A percentile compares a stretch with the other conserved stretches of the same genome.
Evolutionary conservation across 2,329 filamentous ascomycete genomes (phyloP).

Genomic region (Penicillium sclerotigenum): DNA sequence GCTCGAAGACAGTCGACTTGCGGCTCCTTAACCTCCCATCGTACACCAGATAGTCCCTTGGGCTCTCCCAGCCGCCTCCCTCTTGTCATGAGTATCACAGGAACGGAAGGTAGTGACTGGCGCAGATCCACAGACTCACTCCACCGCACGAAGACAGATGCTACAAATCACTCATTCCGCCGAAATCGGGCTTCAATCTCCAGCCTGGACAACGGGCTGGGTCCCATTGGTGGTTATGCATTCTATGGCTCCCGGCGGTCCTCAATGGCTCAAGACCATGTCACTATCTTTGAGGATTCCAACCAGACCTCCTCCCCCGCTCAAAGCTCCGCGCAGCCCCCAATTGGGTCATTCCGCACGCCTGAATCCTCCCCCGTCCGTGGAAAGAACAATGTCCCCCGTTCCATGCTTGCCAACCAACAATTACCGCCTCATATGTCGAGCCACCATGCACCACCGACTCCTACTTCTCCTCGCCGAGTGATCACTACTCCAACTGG

Average conservation of each 20-base stretch:
- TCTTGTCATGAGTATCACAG: slow-evolving; percentile 17
- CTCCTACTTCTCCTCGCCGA: slow-evolving; percentile 18
- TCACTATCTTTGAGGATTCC: slow-evolving; percentile 43
- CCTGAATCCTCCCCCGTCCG: slow-evolving; percentile 14
- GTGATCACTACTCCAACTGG: slow-evolving; percentile 28
- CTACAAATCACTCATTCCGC: slow-evolving; percentile 13
- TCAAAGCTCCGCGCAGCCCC: slow-evolving; percentile 3
- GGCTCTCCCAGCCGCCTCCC: slow-evolving; percentile 14
- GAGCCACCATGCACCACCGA: slow-evolving; percentile 11
- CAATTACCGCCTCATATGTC: slow-evolving; percentile 17
- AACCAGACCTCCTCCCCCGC: slow-evolving; percentile 19
- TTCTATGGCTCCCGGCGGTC: slow-evolving; percentile 11
- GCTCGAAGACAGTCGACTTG: slow-evolving; percentile 22
- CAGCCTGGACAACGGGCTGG: slow-evolving; percentile 6
- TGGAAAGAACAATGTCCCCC: slow-evolving; percentile 15
- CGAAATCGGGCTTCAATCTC: slow-evolving; percentile 9
- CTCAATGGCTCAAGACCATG: slow-evolving; percentile 23
- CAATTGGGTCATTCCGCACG: slow-evolving; percentile 13
- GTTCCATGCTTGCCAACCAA: slow-evolving; percentile 13
- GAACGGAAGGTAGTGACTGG: slow-evolving; percentile 24
- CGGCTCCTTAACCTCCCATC: slow-evolving; percentile 7
- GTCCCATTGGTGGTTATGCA: slow-evolving; percentile 9
- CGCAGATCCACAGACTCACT: slow-evolving; percentile 30
- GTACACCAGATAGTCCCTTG: not conserved
- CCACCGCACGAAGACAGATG: slow-evolving; percentile 25